These are phyloP conservation scores for Nicotiana undulata DNA, from an alignment of 257 asterid genomes.

Conservation along the genomic window DNA sequence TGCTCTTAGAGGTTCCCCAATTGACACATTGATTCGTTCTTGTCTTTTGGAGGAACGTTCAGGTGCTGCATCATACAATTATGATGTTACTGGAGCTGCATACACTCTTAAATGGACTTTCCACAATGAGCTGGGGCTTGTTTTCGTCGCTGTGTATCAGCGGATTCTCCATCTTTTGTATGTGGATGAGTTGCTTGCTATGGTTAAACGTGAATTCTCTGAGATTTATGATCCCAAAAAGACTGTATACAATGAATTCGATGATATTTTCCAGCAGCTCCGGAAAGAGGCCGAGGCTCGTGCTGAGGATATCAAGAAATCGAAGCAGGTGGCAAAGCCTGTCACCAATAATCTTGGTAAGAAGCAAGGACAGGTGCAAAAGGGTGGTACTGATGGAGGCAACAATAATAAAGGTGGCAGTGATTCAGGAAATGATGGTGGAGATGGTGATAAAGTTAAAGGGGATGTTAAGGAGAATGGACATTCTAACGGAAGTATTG, in stretches of 20 bases:
- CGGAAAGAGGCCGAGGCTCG: slow-evolving; percentile 86
- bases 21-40: slow-evolving; percentile 75
- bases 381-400: slow-evolving; percentile 51
- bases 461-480: slow-evolving; percentile 41
- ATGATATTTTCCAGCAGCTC: slow-evolving; percentile 69
- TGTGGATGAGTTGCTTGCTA: slow-evolving; percentile 76
- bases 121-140: slow-evolving; percentile 84
- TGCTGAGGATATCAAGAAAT: slow-evolving; percentile 79
- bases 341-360: slow-evolving; percentile 37
- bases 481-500: slow-evolving; percentile 26
- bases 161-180: slow-evolving; percentile 79
- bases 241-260: slow-evolving; percentile 60
- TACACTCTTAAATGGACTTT: slow-evolving; percentile 93
- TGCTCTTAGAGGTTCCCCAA: slow-evolving; percentile 94
- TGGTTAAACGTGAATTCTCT: slow-evolving; percentile 74
- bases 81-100: slow-evolving; percentile 79
- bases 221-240: slow-evolving; percentile 62
- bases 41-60: slow-evolving; percentile 96
- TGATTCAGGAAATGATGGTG: slow-evolving; percentile 56
- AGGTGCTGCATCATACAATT: slow-evolving; percentile 74
- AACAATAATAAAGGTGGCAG: slow-evolving; percentile 58
- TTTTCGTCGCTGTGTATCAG: slow-evolving; percentile 91
- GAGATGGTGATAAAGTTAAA: slow-evolving; percentile 37
- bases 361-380: slow-evolving; percentile 64
- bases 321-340: slow-evolving; percentile 57